Conservation (phyloP, 2,329 filamentous ascomycete genomes). For the Leptographium galeiforme region DNA sequence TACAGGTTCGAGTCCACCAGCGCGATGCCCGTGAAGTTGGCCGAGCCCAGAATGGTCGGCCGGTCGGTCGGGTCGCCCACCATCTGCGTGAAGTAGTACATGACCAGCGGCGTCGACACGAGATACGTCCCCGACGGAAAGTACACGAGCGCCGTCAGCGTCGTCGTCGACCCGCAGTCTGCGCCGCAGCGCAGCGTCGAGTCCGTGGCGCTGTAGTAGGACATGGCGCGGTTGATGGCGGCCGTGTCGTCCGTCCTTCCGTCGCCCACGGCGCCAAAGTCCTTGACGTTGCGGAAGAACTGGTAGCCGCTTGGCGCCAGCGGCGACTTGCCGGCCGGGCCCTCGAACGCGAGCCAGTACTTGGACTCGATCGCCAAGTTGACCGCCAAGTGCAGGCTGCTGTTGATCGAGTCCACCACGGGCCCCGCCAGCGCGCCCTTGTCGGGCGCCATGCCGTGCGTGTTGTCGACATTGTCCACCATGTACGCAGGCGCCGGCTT, state of each 20-base stretch:
- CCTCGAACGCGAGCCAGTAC: background rate
- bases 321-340: background rate
- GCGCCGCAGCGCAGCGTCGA: constrained; percentile 7
- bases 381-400: too few species aligned
- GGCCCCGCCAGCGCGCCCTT: background rate
- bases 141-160: constrained; percentile 10
- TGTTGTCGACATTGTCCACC: constrained; percentile 8
- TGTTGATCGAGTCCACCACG: too few species aligned
- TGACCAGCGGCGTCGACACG: constrained; percentile 7
- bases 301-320: background rate
- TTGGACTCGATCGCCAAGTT: too few species aligned
- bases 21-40: constrained; percentile 1
- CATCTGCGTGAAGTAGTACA: constrained; percentile 11
- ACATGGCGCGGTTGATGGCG: constrained; percentile 56
- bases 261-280: constrained; percentile 53
- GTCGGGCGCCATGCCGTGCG: constrained; percentile 8
- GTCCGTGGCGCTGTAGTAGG: constrained; percentile 15
- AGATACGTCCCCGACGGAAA: constrained; percentile 12
- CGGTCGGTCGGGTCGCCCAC: constrained; percentile 8
- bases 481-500: background rate
- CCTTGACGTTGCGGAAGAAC: constrained; percentile 13
- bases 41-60: constrained; percentile 7
- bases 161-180: constrained; percentile 7
- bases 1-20: constrained; percentile 13
- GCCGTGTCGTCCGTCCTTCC: constrained; percentile 61